Percentiles rank a stretch among this genome's conserved stretches.
These are phyloP conservation scores for Picea glauca DNA, from an alignment of 75 land plant genomes.

Conservation along the genomic window DNA sequence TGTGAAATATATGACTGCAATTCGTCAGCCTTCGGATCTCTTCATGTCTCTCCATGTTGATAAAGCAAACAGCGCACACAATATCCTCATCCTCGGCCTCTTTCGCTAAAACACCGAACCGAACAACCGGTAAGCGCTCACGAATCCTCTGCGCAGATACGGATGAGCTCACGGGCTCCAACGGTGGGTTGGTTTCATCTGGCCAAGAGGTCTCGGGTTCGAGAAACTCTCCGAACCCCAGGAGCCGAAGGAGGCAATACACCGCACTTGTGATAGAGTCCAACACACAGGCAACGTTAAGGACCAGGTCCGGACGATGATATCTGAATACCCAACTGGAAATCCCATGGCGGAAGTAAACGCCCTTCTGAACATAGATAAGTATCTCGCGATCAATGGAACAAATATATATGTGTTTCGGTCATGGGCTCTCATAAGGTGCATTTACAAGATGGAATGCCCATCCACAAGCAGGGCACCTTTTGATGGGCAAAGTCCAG, in stretches of 20 bases:
- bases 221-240: background rate
- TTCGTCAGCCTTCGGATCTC: slow-evolving; percentile 51
- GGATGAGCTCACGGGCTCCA: no score
- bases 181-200: no score
- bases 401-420: no score
- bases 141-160: no score
- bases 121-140: no score
- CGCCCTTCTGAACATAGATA: background rate
- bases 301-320: slow-evolving; percentile 33
- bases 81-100: background rate
- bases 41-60: slow-evolving; percentile 40
- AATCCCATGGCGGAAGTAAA: slow-evolving; percentile 28
- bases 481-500: no score
- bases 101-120: slow-evolving; percentile 19
- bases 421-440: no score
- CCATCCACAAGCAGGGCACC: no score
- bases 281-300: slow-evolving; percentile 33
- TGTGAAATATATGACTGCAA: slow-evolving; percentile 71
- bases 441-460: no score
- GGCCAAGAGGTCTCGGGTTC: slow-evolving; percentile 7
- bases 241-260: no score
- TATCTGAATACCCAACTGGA: slow-evolving; percentile 49
- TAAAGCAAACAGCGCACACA: slow-evolving; percentile 57
- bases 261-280: slow-evolving; percentile 12
- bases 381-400: background rate